Percentiles rank a stretch among this genome's conserved stretches.
Conservation (phyloP, 805 yeast species). For the Blastobotrys peoriensis region DNA sequence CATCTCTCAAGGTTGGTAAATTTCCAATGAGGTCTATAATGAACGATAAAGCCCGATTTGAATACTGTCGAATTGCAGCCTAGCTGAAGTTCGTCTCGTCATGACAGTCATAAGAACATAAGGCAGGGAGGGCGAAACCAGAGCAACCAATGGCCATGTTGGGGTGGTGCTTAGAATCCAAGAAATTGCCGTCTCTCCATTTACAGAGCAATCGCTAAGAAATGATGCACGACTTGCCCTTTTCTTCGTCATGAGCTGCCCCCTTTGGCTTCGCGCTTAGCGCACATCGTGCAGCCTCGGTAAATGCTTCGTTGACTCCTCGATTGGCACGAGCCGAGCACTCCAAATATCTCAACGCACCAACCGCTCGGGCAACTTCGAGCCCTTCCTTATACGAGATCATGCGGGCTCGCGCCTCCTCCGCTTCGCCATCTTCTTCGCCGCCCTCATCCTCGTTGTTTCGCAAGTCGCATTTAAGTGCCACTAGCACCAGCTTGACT, state of each 20-base stretch:
- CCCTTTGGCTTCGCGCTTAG: conserved; percentile 83
- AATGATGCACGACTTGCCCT: conserved; percentile 21
- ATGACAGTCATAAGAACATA: too few relatives aligned
- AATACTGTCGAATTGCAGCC: too few relatives aligned
- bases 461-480: conserved; percentile 90
- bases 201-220: conserved; percentile 8
- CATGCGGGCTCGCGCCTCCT: conserved; percentile 38
- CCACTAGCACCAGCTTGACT: conserved; percentile 87
- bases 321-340: conserved; percentile 95
- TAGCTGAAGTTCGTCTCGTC: too few relatives aligned
- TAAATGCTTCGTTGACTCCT: conserved; percentile 98
- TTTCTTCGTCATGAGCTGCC: conserved; percentile 27
- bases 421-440: conserved; percentile 24
- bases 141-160: too few relatives aligned
- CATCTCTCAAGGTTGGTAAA: too few relatives aligned
- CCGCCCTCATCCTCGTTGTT: conserved; percentile 45
- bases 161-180: too few relatives aligned
- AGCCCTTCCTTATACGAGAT: conserved; percentile 92
- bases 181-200: too few relatives aligned
- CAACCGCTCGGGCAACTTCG: conserved; percentile 84
- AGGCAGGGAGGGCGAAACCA: too few relatives aligned
- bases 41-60: too few relatives aligned
- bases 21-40: too few relatives aligned
- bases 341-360: conserved; percentile 90
- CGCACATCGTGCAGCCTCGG: conserved; percentile 98